Percentiles rank a stretch among this genome's conserved stretches.
Evolutionary conservation across 2,329 filamentous ascomycete species (phyloP).

Genomic region (Neonectria coccinea): DNA sequence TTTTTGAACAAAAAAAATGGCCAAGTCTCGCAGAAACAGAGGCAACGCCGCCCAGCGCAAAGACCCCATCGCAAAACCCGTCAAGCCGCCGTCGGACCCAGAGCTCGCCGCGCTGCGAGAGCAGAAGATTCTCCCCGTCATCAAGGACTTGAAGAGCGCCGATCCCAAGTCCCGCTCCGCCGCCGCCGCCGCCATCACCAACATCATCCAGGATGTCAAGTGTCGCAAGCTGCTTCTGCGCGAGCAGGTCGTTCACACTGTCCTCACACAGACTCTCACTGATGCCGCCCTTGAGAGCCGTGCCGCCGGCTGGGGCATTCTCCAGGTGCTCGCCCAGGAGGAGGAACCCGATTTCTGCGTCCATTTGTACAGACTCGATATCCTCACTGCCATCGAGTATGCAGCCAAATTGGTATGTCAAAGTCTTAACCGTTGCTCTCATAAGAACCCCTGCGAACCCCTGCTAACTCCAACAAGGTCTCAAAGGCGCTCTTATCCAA

Average conservation of each 20-base stretch:
- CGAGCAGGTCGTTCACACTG: conserved; percentile 72
- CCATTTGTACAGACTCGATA: conserved; percentile 71
- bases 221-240: conserved; percentile 74
- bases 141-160: conserved; percentile 69
- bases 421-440: neutral
- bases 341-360: conserved; percentile 76
- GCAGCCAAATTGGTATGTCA: conserved; percentile 63
- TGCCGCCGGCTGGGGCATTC: conserved; percentile 75
- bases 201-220: conserved; percentile 70
- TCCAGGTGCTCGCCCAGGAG: conserved; percentile 70
- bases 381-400: conserved; percentile 70
- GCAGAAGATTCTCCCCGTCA: conserved; percentile 71
- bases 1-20: conserved; percentile 54
- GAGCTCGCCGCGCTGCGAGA: conserved; percentile 73
- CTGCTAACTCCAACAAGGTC: conserved; percentile 50
- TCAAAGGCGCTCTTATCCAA: conserved; percentile 57
- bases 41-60: conserved; percentile 61
- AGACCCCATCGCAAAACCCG: conserved; percentile 67
- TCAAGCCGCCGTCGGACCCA: conserved; percentile 72
- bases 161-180: conserved; percentile 69
- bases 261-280: conserved; percentile 73
- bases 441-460: neutral
- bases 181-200: conserved; percentile 70
- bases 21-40: conserved; percentile 68
- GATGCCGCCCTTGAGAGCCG: conserved; percentile 72